Evolutionary conservation across 2,329 filamentous ascomycete genomes (phyloP).

Genomic region (Dendryphion nanum): DNA sequence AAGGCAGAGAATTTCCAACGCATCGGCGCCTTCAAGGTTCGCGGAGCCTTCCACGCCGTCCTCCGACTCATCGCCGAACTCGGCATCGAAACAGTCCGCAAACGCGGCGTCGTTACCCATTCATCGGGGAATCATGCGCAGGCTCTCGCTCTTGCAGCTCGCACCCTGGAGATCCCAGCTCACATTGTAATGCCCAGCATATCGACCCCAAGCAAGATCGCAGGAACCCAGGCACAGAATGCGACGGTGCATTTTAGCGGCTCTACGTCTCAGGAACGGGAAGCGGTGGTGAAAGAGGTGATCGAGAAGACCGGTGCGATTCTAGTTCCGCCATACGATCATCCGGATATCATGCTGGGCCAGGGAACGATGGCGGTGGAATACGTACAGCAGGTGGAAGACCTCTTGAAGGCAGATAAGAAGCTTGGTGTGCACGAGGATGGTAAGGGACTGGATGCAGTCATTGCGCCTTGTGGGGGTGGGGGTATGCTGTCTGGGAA

Average conservation of each 20-base stretch:
- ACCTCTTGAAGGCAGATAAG: constrained; percentile 43
- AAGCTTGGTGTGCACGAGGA: constrained; percentile 11
- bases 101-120: constrained; percentile 81
- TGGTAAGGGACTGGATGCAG: constrained; percentile 40
- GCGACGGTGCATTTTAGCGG: constrained; percentile 79
- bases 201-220: constrained; percentile 80
- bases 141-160: constrained; percentile 82
- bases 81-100: constrained; percentile 42
- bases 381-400: constrained; percentile 68
- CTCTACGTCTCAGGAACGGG: constrained; percentile 75
- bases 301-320: constrained; percentile 70
- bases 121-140: constrained; percentile 94
- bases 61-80: constrained; percentile 63
- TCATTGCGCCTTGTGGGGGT: constrained; percentile 82
- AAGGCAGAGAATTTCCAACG: constrained; percentile 94
- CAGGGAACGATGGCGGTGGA: constrained; percentile 90
- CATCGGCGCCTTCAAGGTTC: constrained; percentile 87
- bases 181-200: constrained; percentile 93
- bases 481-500: constrained; percentile 85
- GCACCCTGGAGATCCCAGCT: constrained; percentile 69
- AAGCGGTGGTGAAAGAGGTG: constrained; percentile 70
- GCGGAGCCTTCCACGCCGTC: constrained; percentile 87
- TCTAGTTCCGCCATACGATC: constrained; percentile 86
- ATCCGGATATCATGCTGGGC: constrained; percentile 86
- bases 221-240: constrained; percentile 75